Evolutionary conservation across 2,329 filamentous ascomycete species (phyloP), one percentile per base, ranked within the genome.

Genomic region (Dactylella cylindrospora): DNA sequence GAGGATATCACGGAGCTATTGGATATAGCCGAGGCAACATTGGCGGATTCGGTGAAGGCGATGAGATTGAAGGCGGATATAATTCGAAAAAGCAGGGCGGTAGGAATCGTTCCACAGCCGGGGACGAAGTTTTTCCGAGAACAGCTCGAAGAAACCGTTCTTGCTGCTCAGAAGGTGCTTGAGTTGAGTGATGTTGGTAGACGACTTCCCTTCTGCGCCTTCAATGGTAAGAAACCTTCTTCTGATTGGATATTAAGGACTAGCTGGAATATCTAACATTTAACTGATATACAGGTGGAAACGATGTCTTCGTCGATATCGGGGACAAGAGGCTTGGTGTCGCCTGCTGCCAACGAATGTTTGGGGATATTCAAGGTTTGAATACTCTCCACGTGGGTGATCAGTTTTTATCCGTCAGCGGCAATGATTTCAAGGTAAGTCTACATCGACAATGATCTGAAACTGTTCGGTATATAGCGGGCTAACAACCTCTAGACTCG

Each of bases 271-370:
- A 22, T 6, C 26, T 36, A 32, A 47, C 33, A 19, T 55, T 19
- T 3, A 57, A 6, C 35, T 43, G 31, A 1, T 13, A 9, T 15
- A 1, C 36, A 80, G 77, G 91, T 49, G 93, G 93, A 8, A 91
- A 93, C 65, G 93, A 98, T 72, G 90, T 97, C 33, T 98, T 98
- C 74, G 90, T 98, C 49, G 93, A 98, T 72, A 96, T 98, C 70
- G 93, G 93, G 52, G 93, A 98, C 75, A 98, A 98, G 76, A 90
- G 85, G 47, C 95, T 90, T 86, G 93, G 93, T 66, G 93, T 98
- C 2, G 80, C 87, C 26, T 89, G 90, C 3, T 96, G 90, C 72
- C 93, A 98, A 76, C 81, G 84, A 55, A 95, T 89, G 77, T 95
- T 96, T 71, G 86, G 86, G 17, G 82, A 78, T 1, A 81, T 96